Conservation (phyloP, 148 eudicot genomes). For the Selenicereus undatus region DNA sequence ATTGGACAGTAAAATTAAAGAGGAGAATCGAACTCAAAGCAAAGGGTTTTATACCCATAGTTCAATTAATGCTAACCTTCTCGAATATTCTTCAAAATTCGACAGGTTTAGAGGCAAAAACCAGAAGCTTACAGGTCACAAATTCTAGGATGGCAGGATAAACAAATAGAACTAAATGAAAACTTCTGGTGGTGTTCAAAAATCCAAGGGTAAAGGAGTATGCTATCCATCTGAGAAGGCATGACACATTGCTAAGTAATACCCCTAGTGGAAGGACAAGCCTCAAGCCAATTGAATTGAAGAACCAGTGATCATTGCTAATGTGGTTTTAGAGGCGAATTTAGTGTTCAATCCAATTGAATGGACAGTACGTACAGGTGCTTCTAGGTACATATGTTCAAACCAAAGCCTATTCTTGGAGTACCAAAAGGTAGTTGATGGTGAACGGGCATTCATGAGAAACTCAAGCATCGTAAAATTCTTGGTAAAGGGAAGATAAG, state of each 20-base stretch:
- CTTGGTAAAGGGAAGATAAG: neutral
- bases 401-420: neutral
- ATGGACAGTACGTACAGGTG: neutral
- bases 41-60: neutral
- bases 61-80: neutral
- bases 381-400: neutral
- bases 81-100: neutral
- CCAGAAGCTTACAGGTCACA: neutral
- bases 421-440: neutral
- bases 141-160: neutral
- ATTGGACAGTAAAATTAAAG: neutral
- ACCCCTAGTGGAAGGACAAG: neutral
- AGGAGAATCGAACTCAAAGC: neutral
- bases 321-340: no score
- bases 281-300: neutral
- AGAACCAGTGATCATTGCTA: neutral
- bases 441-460: neutral
- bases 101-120: neutral
- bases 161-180: neutral
- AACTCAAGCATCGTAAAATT: neutral
- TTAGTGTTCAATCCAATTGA: neutral
- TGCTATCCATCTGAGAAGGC: neutral
- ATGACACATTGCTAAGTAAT: neutral
- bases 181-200: neutral
- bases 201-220: neutral